Evolutionary conservation across 306 rosid species (phyloP).

Genomic region (Glycine soja): DNA sequence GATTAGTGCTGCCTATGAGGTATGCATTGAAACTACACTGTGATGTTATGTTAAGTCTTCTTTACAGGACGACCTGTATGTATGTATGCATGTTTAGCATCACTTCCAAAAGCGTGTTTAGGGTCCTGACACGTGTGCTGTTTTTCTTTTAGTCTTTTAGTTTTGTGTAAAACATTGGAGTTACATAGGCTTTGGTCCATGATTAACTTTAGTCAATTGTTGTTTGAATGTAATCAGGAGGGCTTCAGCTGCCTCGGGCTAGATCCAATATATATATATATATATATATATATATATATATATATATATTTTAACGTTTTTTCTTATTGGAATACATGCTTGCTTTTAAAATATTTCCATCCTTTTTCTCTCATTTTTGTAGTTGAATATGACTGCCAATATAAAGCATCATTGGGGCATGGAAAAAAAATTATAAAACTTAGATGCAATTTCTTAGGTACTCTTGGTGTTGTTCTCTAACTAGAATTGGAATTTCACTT

Average conservation of each 20-base stretch:
- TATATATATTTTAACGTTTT: neutral
- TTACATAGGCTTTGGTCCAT: neutral
- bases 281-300: too few relatives aligned
- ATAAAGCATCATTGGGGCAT: neutral
- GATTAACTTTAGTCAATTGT: neutral
- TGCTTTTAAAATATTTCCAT: constrained; percentile 8
- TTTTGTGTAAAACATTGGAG: neutral
- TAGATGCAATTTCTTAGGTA: neutral
- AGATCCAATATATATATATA: neutral
- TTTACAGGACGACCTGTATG: neutral
- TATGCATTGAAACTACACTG: constrained; percentile 49
- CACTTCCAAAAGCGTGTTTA: neutral
- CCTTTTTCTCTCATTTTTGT: neutral
- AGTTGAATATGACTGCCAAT: constrained; percentile 9
- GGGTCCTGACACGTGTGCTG: neutral
- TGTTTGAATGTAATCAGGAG: neutral
- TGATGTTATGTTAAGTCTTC: neutral
- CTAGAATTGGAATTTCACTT: neutral
- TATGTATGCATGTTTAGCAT: neutral
- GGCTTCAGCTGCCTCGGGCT: neutral
- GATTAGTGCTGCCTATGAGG: constrained; percentile 97
- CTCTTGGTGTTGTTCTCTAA: neutral
- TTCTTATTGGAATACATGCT: constrained; percentile 5
- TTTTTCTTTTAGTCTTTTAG: neutral
- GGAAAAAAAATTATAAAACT: neutral